A percentile compares a stretch with the other conserved stretches of the same genome.
Conservation (phyloP, 1,284 basidiomycete genomes). For the Cystobasidium sp. region DNA sequence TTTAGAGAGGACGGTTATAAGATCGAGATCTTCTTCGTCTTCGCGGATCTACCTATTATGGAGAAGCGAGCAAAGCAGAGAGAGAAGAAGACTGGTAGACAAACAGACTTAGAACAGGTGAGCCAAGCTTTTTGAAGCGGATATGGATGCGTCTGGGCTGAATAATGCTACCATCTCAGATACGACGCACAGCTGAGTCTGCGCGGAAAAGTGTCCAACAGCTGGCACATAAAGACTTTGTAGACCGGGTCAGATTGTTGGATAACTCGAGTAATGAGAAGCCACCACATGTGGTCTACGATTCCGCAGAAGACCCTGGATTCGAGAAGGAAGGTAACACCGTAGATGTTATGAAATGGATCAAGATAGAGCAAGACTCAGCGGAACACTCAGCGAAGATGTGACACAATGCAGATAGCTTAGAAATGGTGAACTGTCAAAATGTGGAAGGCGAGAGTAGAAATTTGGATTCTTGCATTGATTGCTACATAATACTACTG, state of each 20-base stretch:
- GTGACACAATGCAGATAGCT: background rate
- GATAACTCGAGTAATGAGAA: constrained; percentile 50
- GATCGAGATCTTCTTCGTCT: constrained; percentile 52
- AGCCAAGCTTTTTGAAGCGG: background rate
- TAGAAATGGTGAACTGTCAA: too few relatives aligned
- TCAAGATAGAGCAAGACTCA: constrained; percentile 16
- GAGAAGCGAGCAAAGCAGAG: constrained; percentile 47
- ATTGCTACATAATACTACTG: constrained; percentile 8
- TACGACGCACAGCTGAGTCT: constrained; percentile 45
- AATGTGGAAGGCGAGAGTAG: background rate
- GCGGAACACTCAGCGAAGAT: constrained; percentile 8
- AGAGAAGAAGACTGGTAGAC: constrained; percentile 50
- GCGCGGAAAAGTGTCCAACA: constrained; percentile 49
- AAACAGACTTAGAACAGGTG: constrained; percentile 38
- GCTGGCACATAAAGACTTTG: constrained; percentile 45
- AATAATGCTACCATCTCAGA: constrained; percentile 35
- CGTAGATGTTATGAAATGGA: constrained; percentile 34
- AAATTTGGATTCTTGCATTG: constrained; percentile 4
- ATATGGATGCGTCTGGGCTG: background rate
- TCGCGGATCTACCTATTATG: constrained; percentile 50
- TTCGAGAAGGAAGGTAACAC: constrained; percentile 40
- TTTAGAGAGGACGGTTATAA: constrained; percentile 48
- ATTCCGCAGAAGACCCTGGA: constrained; percentile 47
- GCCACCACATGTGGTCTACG: constrained; percentile 47
- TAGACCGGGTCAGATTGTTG: constrained; percentile 49